Evolutionary conservation across 2,329 filamentous ascomycete species (phyloP).

Genomic region (Septoria linicola): DNA sequence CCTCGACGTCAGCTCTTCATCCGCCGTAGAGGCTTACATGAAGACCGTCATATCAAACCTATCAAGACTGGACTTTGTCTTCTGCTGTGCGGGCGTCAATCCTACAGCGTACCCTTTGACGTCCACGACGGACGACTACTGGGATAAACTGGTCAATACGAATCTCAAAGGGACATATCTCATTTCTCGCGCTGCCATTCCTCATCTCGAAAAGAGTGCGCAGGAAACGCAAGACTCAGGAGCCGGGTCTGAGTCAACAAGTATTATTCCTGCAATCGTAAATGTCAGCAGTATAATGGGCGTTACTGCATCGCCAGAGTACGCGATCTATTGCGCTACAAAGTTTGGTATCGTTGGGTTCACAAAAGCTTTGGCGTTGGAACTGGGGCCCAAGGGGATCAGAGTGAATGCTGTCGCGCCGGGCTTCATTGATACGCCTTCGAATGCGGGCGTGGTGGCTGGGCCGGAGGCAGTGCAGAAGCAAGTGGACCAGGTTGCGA

Average conservation of each 20-base stretch:
- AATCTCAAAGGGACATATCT: conserved; percentile 46
- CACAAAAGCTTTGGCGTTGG: conserved; percentile 47
- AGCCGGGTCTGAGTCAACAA: conserved; percentile 12
- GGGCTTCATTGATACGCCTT: conserved; percentile 49
- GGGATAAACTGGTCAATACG: conserved; percentile 40
- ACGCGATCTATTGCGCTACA: conserved; percentile 44
- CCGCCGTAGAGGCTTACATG: conserved; percentile 31
- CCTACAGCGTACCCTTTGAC: conserved; percentile 37
- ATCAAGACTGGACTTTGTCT: conserved; percentile 41
- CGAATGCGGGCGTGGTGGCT: conserved; percentile 51
- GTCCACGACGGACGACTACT: conserved; percentile 46
- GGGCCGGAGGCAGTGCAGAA: conserved; percentile 47
- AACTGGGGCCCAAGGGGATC: conserved; percentile 40
- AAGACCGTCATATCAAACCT: conserved; percentile 18
- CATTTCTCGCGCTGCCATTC: conserved; percentile 43
- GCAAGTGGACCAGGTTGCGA: conserved; percentile 42
- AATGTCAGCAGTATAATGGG: conserved; percentile 47
- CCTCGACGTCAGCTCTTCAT: conserved; percentile 35
- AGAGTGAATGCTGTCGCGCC: conserved; percentile 44
- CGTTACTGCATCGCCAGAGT: conserved; percentile 38
- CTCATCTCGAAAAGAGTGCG: conserved; percentile 34
- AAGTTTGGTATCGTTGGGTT: conserved; percentile 49
- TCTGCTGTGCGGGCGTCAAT: conserved; percentile 45
- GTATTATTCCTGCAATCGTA: conserved; percentile 32
- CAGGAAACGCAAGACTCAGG: too few relatives aligned